A percentile compares a stretch with the other conserved stretches of the same genome.
Conservation (phyloP, 2,329 filamentous ascomycete genomes). For the Fusarium nurragi region DNA sequence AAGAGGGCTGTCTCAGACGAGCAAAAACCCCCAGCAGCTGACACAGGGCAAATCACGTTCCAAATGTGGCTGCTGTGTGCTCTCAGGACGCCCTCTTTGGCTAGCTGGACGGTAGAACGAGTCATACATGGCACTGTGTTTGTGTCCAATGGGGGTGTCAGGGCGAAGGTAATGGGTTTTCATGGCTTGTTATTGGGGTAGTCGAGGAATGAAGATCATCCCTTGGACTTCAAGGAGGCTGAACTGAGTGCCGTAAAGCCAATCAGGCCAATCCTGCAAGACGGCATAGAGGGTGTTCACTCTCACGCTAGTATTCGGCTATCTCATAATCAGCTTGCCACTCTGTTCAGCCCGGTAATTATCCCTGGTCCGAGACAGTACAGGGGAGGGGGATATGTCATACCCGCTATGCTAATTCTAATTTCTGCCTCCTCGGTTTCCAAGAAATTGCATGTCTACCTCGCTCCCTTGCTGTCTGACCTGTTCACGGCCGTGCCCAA, state of each 20-base stretch:
- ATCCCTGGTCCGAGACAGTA: not conserved
- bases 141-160: not conserved
- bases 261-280: not conserved
- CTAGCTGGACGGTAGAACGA: not conserved
- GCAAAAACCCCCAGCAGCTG: not conserved
- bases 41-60: slow-evolving; percentile 8
- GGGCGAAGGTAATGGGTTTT: not conserved
- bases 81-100: slow-evolving; percentile 7
- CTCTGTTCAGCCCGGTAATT: not conserved
- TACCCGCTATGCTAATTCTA: not conserved
- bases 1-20: slow-evolving; percentile 7
- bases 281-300: no score
- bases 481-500: slow-evolving; percentile 24
- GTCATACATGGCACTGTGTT: slow-evolving; percentile 13
- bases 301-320: not conserved
- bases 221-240: not conserved
- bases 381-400: not conserved
- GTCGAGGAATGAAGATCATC: not conserved
- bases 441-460: not conserved
- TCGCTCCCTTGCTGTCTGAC: not conserved
- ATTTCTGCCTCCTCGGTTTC: not conserved
- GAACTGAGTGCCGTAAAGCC: not conserved
- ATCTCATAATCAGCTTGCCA: not conserved
- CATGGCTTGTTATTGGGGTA: not conserved
- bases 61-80: slow-evolving; percentile 2